Percentiles rank a stretch among this genome's conserved stretches.
phyloP scores from a whole-genome alignment of 2,329 filamentous ascomycete species.

The Fusarium beomiforme region DNA sequence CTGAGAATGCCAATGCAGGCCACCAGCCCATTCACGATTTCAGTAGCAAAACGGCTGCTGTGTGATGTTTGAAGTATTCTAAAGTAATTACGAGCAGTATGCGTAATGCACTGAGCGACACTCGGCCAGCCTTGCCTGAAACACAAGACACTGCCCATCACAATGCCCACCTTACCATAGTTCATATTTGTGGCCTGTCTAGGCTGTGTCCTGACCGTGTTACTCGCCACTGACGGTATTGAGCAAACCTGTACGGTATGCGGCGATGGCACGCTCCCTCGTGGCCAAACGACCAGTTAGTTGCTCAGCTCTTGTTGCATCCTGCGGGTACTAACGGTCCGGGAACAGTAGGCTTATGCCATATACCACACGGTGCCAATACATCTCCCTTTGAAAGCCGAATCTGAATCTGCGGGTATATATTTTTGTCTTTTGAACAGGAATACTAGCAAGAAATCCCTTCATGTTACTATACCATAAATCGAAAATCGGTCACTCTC shows the following conservation, averaged over 20 bases:
- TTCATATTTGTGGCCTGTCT: no score
- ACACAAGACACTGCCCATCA: constrained; percentile 36
- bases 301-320: constrained; percentile 3
- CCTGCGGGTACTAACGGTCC: not conserved
- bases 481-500: not conserved
- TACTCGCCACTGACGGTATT: constrained; percentile 5
- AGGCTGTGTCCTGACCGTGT: constrained; percentile 9
- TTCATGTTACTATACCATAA: not conserved
- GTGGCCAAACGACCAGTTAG: constrained; percentile 1
- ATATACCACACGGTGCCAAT: constrained; percentile 11
- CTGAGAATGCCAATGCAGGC: not conserved
- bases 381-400: not conserved
- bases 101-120: not conserved
- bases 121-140: constrained; percentile 34
- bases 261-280: constrained; percentile 18
- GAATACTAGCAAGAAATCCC: not conserved
- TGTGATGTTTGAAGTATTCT: not conserved
- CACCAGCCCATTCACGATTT: not conserved
- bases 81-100: not conserved
- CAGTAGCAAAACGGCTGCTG: not conserved
- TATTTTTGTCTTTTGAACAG: not conserved
- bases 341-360: not conserved
- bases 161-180: constrained; percentile 24
- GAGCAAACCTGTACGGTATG: constrained; percentile 9
- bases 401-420: not conserved